phyloP scores from a whole-genome alignment of 2,329 filamentous ascomycete species.

The Hypoxylon sp. region DNA sequence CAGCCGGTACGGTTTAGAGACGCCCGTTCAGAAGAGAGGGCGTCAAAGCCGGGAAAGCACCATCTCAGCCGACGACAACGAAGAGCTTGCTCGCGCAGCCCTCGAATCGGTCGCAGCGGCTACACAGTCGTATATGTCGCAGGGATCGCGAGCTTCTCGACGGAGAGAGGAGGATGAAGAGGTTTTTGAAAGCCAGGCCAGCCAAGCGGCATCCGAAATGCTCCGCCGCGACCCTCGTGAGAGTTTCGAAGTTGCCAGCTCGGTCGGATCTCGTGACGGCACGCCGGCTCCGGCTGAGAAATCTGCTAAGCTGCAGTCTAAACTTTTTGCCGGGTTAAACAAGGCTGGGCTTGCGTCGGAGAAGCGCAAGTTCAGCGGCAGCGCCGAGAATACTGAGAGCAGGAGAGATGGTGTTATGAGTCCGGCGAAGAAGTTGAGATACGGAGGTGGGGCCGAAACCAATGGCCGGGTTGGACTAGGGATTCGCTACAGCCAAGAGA shows the following conservation, averaged over 20 bases:
- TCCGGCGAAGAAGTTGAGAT: conserved; percentile 67
- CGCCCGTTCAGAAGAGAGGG: conserved; percentile 62
- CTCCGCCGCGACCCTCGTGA: conserved; percentile 72
- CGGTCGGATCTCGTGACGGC: conserved; percentile 60
- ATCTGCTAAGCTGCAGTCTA: conserved; percentile 66
- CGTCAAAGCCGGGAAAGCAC: conserved; percentile 87
- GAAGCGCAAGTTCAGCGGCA: conserved; percentile 67
- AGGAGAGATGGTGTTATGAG: conserved; percentile 58
- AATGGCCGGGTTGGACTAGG: conserved; percentile 64
- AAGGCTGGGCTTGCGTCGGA: conserved; percentile 58
- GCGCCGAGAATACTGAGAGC: conserved; percentile 51
- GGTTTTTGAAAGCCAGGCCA: conserved; percentile 81
- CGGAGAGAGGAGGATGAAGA: conserved; percentile 69
- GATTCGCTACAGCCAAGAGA: conserved; percentile 63
- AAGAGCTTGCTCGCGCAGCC: conserved; percentile 69
- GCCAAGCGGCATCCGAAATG: conserved; percentile 82
- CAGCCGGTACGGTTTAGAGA: conserved; percentile 61
- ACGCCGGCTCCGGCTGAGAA: conserved; percentile 63
- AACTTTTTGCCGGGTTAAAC: conserved; percentile 63
- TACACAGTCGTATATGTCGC: conserved; percentile 57
- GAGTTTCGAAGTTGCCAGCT: conserved; percentile 66
- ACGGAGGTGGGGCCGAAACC: conserved; percentile 59
- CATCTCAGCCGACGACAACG: conserved; percentile 78
- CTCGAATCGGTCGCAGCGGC: conserved; percentile 68
- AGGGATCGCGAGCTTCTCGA: conserved; percentile 50